Conservation (phyloP, 192 early-diverging fungal genomes). For the Coemansia sp. region DNA sequence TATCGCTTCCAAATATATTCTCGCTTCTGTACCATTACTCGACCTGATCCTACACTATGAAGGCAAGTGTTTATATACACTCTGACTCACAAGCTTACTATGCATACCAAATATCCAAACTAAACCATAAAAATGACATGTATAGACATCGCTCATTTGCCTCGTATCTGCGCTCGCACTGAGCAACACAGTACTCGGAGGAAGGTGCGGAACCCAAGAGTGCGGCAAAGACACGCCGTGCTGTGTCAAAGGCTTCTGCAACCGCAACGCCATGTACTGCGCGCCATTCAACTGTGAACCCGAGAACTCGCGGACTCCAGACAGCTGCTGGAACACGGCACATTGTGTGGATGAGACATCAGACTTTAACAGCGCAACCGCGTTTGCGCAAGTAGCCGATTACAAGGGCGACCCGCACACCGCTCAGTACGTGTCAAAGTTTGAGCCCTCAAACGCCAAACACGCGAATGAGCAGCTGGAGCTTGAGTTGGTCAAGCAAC, state of each 20-base stretch:
- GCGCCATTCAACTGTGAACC: constrained; percentile 47
- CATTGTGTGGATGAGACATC: constrained; percentile 40
- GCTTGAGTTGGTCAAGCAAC: constrained; percentile 45
- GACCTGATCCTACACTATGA: not conserved
- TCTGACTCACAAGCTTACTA: not conserved
- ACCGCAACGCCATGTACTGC: constrained; percentile 46
- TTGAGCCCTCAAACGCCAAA: constrained; percentile 54
- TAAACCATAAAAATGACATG: no score
- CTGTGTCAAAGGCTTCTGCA: constrained; percentile 53
- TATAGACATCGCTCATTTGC: constrained; percentile 16
- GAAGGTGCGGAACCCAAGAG: constrained; percentile 20
- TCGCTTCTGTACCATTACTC: not conserved
- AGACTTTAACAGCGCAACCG: constrained; percentile 18
- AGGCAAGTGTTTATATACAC: not conserved
- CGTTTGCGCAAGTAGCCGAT: constrained; percentile 35
- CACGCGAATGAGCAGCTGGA: constrained; percentile 44
- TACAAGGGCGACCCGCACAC: constrained; percentile 56
- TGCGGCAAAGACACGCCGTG: constrained; percentile 51
- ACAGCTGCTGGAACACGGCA: constrained; percentile 45
- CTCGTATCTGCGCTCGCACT: constrained; percentile 11
- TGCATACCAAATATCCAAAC: no score
- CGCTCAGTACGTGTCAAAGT: constrained; percentile 54
- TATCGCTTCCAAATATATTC: not conserved
- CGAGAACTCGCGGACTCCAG: constrained; percentile 22
- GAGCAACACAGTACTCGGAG: constrained; percentile 7